Base-by-base conservation (phyloP, 768 basidiomycete genomes). In the Pleurotus platypus region DNA sequence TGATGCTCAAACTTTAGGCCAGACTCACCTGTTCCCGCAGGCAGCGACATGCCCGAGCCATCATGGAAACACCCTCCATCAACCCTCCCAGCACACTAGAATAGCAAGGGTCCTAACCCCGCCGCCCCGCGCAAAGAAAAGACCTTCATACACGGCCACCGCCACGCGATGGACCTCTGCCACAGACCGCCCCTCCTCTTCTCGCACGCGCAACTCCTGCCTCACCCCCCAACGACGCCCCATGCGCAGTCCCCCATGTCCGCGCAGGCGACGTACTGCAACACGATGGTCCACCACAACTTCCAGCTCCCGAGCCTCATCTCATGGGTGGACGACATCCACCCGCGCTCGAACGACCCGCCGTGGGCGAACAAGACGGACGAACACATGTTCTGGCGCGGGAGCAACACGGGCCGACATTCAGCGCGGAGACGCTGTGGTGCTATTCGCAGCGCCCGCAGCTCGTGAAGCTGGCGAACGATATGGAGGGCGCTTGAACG, bases 301-400 rank as follows among this genome's bases (percentile, higher is more conserved):
- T 75, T 85, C 39, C 77, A 75, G 40, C 65, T 70, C 0, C 73
- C 78, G 1, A 68, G 70, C 5, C 71, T 74, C 4, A 73, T 77
- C 39, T 68, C 71, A 30, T 82, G 75, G 77, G 40, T 66, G 0
- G 70, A 68, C 5, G 73, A 74, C 11, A 56, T 68, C 1, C 57
- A 59, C 7, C 62, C 72, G 4, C 64, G 66, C 1, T 68, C 67
- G 7, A 75, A 83, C 58, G 81, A 86, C 64, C 75, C 82, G 11
- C 73, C 72, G 0, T 91, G 88, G 87, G 79, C 83, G 22, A 69
- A 78, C 43, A 90, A 87, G 69, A 56, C 67, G 1, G 78, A 86
- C 64, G 79, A 84, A 40, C 68, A 78, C 16, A 56, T 89, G 18
- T 70, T 80, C 38, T 91, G 89, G 89, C 74, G 88, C 48, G 89